Base-by-base conservation (phyloP, 768 basidiomycete genomes). In the Boletus pseudo-olivaceus region DNA sequence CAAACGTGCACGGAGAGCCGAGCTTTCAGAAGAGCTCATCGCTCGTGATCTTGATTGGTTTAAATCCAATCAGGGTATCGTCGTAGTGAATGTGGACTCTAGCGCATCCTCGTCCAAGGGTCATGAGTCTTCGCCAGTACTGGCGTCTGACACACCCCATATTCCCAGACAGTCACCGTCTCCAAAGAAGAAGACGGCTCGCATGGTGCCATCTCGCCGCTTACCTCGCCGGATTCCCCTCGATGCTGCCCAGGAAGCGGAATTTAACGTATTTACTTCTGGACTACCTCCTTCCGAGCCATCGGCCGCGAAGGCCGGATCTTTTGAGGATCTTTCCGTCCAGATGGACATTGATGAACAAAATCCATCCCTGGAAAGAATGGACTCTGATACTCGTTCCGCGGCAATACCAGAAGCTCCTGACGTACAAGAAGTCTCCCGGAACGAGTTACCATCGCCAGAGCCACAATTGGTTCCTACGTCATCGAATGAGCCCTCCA, bases 21-120 rank as follows among this genome's bases (percentile, higher is more conserved):
- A 65, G 20, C 55, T 71, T 30, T 32, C 61, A 7, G 63, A 66
- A 17, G 58, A 57, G 9, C 55, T 72, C 14, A 41, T 62, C 33
- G 62, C 67, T 14, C 69, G 68, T 35, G 69, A 70, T 38, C 57
- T 70, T 37, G 62, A 69, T 39, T 70, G 65, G 62, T 72, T 61
- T 27, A 71, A 60, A 40, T 51, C 61, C 0, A 56, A 53, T 20
- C 69, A 58, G 27, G 38, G 11, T 7, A 5, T 15, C 6, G 27
- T n/a, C 2, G 9, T 30, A 17, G 35, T 12, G 26, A 44, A 51
- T 3, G 49, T 42, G 11, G 57, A 51, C 0, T 23, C 38, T 34
- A n/a, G 8, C 17, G 14, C 23, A 33, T 26, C 57, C 8, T 33
- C 42, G 8, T 46, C 46, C 40, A 51, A 37, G 32, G 33, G 10